These are phyloP conservation scores for Aurifilum marmelostoma DNA, from an alignment of 2,329 filamentous ascomycete genomes.

Conservation along the genomic window DNA sequence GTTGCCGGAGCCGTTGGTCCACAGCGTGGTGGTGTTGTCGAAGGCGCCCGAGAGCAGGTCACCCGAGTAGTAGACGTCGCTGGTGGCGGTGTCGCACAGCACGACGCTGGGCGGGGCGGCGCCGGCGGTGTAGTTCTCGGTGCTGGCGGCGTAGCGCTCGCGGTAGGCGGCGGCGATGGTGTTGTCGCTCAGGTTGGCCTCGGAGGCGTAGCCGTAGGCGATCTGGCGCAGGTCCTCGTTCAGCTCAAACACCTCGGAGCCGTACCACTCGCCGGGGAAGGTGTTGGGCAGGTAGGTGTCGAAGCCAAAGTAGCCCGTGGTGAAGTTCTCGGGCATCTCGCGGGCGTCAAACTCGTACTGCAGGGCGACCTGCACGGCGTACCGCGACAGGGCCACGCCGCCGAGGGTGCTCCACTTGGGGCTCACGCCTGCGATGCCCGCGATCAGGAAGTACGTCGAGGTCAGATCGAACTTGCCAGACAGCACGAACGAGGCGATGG, in stretches of 20 bases:
- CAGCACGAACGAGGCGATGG: conserved; percentile 65
- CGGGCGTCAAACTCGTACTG: conserved; percentile 76
- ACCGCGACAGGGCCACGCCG: conserved; percentile 69
- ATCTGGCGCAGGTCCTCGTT: conserved; percentile 60
- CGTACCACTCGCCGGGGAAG: conserved; percentile 62
- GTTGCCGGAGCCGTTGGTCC: conserved; percentile 68
- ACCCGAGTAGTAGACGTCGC: conserved; percentile 73
- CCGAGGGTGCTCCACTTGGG: conserved; percentile 68
- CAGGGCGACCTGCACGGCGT: conserved; percentile 72
- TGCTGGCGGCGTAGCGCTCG: conserved; percentile 51
- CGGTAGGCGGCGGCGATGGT: conserved; percentile 56
- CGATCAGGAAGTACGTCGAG: conserved; percentile 71
- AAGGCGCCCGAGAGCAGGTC: conserved; percentile 63
- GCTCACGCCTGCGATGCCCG: conserved; percentile 75
- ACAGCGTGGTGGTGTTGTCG: conserved; percentile 63
- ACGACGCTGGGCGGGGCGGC: conserved; percentile 57
- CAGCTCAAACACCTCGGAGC: conserved; percentile 71
- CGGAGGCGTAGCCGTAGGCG: conserved; percentile 54
- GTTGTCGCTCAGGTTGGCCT: conserved; percentile 57
- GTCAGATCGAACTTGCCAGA: conserved; percentile 66
- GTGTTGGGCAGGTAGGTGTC: conserved; percentile 58
- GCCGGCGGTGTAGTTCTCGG: conserved; percentile 45
- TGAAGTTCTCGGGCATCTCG: conserved; percentile 66
- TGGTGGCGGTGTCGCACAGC: conserved; percentile 69
- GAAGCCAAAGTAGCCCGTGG: conserved; percentile 70